Evolutionary conservation across 106 monocot genomes (phyloP).

Genomic region (Dendrobium huoshanense): DNA sequence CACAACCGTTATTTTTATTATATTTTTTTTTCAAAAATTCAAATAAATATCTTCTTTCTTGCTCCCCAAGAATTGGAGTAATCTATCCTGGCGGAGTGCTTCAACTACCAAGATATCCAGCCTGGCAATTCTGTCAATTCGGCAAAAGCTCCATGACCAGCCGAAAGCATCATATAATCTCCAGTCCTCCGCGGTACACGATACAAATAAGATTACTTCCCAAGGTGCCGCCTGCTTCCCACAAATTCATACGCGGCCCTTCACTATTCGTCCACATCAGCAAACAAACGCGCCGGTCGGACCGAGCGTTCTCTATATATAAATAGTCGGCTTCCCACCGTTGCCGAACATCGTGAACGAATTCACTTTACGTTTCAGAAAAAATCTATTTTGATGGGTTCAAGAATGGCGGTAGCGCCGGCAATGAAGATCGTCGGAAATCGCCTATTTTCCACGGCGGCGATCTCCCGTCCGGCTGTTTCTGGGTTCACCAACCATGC

Average conservation of each 20-base stretch:
- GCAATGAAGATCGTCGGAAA: constrained; percentile 9
- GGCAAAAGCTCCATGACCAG: neutral
- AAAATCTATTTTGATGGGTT: constrained; percentile 10
- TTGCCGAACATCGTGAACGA: neutral
- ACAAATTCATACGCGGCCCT: neutral
- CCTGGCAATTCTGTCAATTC: neutral
- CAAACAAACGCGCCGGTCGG: neutral
- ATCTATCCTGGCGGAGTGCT: neutral
- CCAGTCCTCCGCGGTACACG: neutral
- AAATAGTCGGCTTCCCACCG: neutral
- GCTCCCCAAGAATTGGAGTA: neutral
- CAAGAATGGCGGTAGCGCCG: constrained; percentile 10
- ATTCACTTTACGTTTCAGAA: neutral
- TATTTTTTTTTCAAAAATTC: too few relatives aligned
- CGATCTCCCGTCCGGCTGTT: neutral
- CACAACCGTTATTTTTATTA: too few relatives aligned
- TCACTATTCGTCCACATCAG: neutral
- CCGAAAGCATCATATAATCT: neutral
- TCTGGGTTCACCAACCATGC: neutral
- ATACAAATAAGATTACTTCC: neutral
- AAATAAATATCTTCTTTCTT: neutral
- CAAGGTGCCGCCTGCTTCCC: too few relatives aligned
- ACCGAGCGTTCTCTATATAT: neutral
- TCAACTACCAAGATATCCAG: neutral
- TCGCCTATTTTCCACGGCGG: constrained; percentile 10